Conservation (phyloP, 2,329 filamentous ascomycete species). For the Xylaria sp. region DNA sequence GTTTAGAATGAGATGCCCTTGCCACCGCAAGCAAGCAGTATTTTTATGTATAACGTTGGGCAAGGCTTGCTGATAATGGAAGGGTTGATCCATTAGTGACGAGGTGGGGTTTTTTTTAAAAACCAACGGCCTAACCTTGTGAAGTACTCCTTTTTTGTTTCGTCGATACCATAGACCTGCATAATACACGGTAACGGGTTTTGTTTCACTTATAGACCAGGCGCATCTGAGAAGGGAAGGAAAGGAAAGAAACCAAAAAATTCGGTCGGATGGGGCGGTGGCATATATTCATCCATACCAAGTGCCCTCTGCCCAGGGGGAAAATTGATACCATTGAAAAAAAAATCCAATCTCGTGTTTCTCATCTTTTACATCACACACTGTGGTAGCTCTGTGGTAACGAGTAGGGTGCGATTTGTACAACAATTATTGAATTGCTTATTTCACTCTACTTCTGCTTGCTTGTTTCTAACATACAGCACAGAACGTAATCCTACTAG, state of each 20-base stretch:
- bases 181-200: constrained; percentile 11
- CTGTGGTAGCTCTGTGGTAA: not conserved
- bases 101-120: not conserved
- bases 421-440: not conserved
- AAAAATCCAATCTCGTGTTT: too few species aligned
- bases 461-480: not conserved
- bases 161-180: constrained; percentile 23
- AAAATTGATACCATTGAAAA: too few species aligned
- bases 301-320: too few species aligned
- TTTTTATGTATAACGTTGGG: too few species aligned
- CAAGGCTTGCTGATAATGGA: not conserved
- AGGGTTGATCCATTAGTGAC: not conserved
- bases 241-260: not conserved
- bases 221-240: not conserved
- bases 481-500: constrained; percentile 10
- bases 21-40: too few species aligned
- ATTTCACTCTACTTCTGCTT: not conserved
- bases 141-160: not conserved
- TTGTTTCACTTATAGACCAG: constrained; percentile 11
- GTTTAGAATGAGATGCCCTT: too few species aligned
- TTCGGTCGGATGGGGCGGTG: too few species aligned
- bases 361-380: too few species aligned
- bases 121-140: not conserved
- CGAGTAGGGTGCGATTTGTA: not conserved
- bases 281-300: too few species aligned